Percentiles rank a stretch among this genome's conserved stretches.
Conservation (phyloP, 371 early-diverging fungal species). For the Mortierella sp. region DNA sequence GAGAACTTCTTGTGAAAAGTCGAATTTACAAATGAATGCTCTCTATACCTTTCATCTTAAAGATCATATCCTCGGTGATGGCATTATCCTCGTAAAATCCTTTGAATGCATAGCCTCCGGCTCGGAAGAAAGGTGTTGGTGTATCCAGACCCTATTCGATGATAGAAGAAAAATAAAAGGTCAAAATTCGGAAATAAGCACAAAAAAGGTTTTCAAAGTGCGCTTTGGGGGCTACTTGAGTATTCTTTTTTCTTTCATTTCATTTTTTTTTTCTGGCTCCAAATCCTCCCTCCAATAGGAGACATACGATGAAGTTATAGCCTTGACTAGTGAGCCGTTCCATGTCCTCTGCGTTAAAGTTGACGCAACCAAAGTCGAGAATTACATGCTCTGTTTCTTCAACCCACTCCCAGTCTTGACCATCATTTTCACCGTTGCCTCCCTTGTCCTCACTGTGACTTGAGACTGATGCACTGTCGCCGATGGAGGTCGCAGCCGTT, state of each 20-base stretch:
- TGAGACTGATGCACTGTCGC: no score
- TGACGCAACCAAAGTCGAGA: slow-evolving; percentile 42
- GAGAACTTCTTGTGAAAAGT: neutral
- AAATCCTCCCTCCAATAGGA: neutral
- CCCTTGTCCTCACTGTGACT: neutral
- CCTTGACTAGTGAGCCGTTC: slow-evolving; percentile 9
- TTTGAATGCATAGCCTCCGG: slow-evolving; percentile 21
- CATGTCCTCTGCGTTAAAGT: slow-evolving; percentile 22
- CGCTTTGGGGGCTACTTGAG: no score
- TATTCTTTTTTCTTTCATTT: no score
- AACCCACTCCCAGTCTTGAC: slow-evolving; percentile 51
- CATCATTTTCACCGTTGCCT: neutral
- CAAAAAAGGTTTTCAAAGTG: no score
- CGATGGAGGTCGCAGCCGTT: no score
- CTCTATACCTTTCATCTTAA: slow-evolving; percentile 41
- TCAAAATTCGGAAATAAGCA: neutral
- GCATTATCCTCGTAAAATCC: slow-evolving; percentile 48
- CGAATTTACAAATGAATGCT: neutral
- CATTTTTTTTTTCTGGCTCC: no score
- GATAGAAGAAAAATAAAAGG: neutral
- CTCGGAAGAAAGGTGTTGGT: slow-evolving; percentile 31
- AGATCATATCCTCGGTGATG: slow-evolving; percentile 41
- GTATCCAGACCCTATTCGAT: slow-evolving; percentile 35
- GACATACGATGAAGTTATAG: slow-evolving; percentile 32
- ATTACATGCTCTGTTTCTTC: slow-evolving; percentile 46